These are phyloP conservation scores for Malassezia yamatoensis DNA, from an alignment of 1,284 basidiomycete species.

Conservation along the genomic window DNA sequence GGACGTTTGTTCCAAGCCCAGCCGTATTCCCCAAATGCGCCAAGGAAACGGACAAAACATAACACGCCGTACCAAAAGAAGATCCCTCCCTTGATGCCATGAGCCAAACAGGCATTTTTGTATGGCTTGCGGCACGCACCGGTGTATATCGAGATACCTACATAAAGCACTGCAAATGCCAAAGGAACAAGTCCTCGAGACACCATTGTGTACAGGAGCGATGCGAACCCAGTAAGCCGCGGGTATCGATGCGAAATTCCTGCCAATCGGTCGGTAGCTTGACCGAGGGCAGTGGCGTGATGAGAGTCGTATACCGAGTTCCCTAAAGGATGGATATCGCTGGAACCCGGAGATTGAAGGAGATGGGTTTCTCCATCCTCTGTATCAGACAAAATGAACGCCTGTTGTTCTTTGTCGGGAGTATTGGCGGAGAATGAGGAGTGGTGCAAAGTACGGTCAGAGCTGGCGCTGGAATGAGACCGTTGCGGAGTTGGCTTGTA, in stretches of 20 bases:
- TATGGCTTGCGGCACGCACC: conserved; percentile 60
- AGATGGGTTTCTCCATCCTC: background rate
- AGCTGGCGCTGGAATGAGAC: conserved; percentile 3
- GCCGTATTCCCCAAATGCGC: conserved; percentile 72
- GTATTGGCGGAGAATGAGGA: background rate
- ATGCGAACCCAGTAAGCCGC: conserved; percentile 5
- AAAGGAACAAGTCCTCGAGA: conserved; percentile 62
- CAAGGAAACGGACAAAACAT: conserved; percentile 81
- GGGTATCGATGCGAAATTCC: background rate
- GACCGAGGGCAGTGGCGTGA: background rate
- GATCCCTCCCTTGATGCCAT: conserved; percentile 68
- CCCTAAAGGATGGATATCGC: background rate
- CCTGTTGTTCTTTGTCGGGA: background rate
- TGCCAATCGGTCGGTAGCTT: background rate
- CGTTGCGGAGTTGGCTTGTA: background rate
- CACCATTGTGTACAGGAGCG: conserved; percentile 32
- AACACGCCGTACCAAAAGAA: conserved; percentile 63
- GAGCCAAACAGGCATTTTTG: conserved; percentile 72
- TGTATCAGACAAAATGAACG: conserved; percentile 6
- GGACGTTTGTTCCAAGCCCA: conserved; percentile 79
- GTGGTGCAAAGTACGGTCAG: conserved; percentile 7
- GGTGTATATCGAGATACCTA: conserved; percentile 67
- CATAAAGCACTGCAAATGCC: conserved; percentile 59
- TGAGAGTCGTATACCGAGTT: background rate
- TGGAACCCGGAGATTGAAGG: background rate